Base-by-base conservation (phyloP, 768 basidiomycete genomes). In the Lactifluus piperatus region DNA sequence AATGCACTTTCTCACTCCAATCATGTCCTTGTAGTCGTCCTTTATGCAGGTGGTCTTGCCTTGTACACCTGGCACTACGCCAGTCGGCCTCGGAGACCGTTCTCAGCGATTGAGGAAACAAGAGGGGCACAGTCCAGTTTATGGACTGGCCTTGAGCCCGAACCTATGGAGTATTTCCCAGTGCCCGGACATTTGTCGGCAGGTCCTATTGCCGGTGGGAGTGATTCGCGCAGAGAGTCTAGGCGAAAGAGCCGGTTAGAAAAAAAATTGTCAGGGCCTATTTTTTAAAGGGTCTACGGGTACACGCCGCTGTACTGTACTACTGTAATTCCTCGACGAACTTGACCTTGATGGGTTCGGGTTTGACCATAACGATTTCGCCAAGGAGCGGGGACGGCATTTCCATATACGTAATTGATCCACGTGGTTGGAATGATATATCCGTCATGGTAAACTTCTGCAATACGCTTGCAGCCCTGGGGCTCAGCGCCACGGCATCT, bases 1-100 rank as follows among this genome's bases (percentile, higher is more conserved):
- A 32, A 26, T 26, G 39, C 46, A 5, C 59, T 60, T 37, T 10
- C 65, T 45, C 57, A 30, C 5, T 39, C 56, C 11, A 8, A 47
- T 18, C 11, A 16, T 27, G 8, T 27, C 5, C 22, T 29, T 22
- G 37, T 45, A 81, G 81, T 81, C 43, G 29, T 75, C n/a, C 24
- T 71, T 20, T 82, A 82, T 56, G 67, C 73, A 7, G 58, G 55
- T n/a, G 74, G 75, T 47, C 75, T 82, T 32, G 51, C 71, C 70
- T 67, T 74, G 58, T 68, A 75, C 44, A 72, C 71, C 64, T 72
- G 74, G 53, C 71, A 72, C 22, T 69, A 70, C 4, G 69, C 68
- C 39, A 61, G 56, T 30, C 48, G 20, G 39, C 58, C 53, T 18
- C 49, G 29, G 29, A 26, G 14, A 49, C 30, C 41, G 13, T 27